Base-by-base conservation (phyloP, 2,329 filamentous ascomycete species). In the Coleophoma cylindrospora region DNA sequence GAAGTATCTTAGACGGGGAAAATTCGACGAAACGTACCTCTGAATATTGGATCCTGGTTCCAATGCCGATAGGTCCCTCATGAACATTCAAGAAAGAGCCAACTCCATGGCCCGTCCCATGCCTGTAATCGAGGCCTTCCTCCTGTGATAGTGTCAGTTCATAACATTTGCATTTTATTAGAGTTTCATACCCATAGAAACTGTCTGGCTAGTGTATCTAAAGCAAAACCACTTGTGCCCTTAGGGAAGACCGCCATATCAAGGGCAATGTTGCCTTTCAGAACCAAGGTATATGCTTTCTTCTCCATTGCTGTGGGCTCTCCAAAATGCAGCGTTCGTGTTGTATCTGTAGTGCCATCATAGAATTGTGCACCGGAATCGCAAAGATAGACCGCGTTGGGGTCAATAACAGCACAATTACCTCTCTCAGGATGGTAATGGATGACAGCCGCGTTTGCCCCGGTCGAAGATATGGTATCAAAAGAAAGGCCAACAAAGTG, bases 351-450 rank as follows among this genome's bases (percentile, higher is more conserved):
- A 0, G 94, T 99, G 50, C 94, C 94, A 66, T 99, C 94, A 3
- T 87, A 76, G 63, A 92, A 99, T 68, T 99, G 94, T n/a, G 89
- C 94, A 19, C 94, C 94, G 19, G 94, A 97, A 68, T 99, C 94
- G 66, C 94, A 99, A 3, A 99, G 81, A 63, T 99, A 99, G 51
- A 99, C 83, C 13, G 85, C 84, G 7, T 83, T 82, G 0, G 90
- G 89, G 58, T 99, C 90, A 59, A 99, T 90, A 27, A 80, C 73
- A 9, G 91, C 81, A 69, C 92, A 97, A 55, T 77, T 86, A 17
- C 87, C 90, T 49, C 80, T 83, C 64, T 96, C 89, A 0, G 94
- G 91, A 59, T 87, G 88, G 74, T 99, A 99, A 67, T 99, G 94
- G 51, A 99, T 99, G 12, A 99, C 81, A 5, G 94, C 94, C 51